Evolutionary conservation across 176 grass and related monocot species (phyloP), one percentile per base, ranked within the genome.

Genomic region (Melocanna baccifera): DNA sequence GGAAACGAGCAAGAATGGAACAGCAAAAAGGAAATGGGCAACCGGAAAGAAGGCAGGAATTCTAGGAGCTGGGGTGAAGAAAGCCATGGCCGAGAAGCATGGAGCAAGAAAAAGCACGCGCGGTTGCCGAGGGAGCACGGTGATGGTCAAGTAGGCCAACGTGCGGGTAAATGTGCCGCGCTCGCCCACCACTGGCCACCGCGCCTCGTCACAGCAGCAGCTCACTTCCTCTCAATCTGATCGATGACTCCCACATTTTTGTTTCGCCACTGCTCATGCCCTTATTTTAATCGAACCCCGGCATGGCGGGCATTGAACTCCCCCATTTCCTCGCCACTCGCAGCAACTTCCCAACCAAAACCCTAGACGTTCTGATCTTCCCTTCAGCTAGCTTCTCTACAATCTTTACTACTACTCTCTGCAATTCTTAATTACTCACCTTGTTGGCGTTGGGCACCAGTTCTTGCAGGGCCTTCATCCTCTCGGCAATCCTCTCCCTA

Each of bases 401-500:
- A 40, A 12, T 48, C 3, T 6, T 0, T 0, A 5, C 1, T 66
- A 52, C 50, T 52, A 55, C 7, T 23, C 55, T 23, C 25, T 34
- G 1, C 10, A 12, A 15, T 41, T 41, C 12, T 40, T 56, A 55
- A 55, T 9, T 66, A 30, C 71, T 76, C 30, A 98, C 96, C 96
- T 98, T 98, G 81, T 98, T 98, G 62, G 96, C 89, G 83, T 95
- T 98, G 22, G 93, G 89, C 20, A 94, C 96, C 77, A 98, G 56
- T 47, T 98, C 96, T 68, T 98, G 96, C 13, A 98, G 87, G 16
- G 96, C 93, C 80, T 92, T 98, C 96, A 98, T 98, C 89, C 96
- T 86, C 83, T 98, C 96, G 22, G 96, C 96, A 67, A 98, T 98
- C 91, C 93, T 93, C 86, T 98, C 96, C 46, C 96, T 88, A 8